Percentiles rank a stretch among this genome's conserved stretches.
phyloP scores from a whole-genome alignment of 306 rosid genomes.

The Vigna radiata region DNA sequence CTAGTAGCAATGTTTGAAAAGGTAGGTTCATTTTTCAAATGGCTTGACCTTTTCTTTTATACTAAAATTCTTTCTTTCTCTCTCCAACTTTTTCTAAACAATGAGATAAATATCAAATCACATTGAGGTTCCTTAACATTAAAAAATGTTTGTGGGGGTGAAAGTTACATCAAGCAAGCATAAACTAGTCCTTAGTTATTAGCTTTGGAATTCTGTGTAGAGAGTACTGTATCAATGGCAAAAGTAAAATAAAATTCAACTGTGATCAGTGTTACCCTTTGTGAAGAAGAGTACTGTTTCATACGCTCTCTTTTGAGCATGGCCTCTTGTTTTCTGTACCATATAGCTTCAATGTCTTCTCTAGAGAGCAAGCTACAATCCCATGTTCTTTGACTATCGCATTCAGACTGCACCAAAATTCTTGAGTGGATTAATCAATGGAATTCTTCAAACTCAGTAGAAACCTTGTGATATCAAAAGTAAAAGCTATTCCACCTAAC shows the following conservation, averaged over 20 bases:
- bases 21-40: conserved; percentile 3
- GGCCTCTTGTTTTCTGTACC: conserved; percentile 76
- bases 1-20: neutral
- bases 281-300: conserved; percentile 84
- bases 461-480: conserved; percentile 10
- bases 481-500: conserved; percentile 17
- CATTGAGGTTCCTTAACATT: neutral
- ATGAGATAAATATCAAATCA: conserved; percentile 1
- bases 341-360: conserved; percentile 64
- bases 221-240: too few species aligned
- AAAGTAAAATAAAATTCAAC: neutral
- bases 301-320: conserved; percentile 73
- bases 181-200: too few species aligned
- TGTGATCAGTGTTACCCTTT: conserved; percentile 55
- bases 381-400: conserved; percentile 64
- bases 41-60: neutral
- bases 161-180: too few species aligned
- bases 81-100: neutral
- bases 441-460: conserved; percentile 34
- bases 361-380: conserved; percentile 61
- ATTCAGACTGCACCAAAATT: conserved; percentile 58
- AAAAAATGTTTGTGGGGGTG: too few species aligned
- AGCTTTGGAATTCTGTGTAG: too few species aligned
- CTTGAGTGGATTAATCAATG: conserved; percentile 28
- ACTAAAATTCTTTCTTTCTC: neutral